phyloP scores from a whole-genome alignment of 202 grass and related monocot species.

The Bolboschoenoplectus hybrid region DNA sequence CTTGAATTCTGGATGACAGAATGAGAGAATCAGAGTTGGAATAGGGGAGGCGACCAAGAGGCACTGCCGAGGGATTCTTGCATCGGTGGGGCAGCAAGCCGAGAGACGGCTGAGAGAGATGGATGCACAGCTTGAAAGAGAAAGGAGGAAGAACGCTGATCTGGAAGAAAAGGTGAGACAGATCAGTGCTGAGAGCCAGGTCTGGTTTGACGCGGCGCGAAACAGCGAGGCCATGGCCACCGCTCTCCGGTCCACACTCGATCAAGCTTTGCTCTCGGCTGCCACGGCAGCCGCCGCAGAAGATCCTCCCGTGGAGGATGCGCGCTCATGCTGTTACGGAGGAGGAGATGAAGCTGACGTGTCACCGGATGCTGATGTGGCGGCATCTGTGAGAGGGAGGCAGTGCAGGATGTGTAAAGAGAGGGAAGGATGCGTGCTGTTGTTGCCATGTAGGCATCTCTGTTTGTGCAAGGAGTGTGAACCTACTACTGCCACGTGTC shows the following conservation, averaged over 20 bases:
- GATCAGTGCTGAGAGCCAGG: conserved; percentile 50
- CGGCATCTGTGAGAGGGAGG: neutral
- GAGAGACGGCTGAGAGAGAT: conserved; percentile 55
- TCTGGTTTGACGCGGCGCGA: conserved; percentile 53
- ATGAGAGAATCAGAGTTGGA: conserved; percentile 28
- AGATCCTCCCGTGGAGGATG: conserved; percentile 46
- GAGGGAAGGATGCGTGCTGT: conserved; percentile 55
- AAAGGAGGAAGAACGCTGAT: conserved; percentile 48
- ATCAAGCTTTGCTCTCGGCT: conserved; percentile 50
- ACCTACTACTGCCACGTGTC: conserved; percentile 46
- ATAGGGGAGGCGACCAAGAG: conserved; percentile 49
- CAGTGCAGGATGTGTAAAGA: conserved; percentile 55
- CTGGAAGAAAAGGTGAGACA: conserved; percentile 54
- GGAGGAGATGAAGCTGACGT: conserved; percentile 36
- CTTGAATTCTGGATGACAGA: neutral
- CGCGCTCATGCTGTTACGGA: conserved; percentile 51
- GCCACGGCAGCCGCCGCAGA: neutral
- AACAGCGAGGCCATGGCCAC: conserved; percentile 55
- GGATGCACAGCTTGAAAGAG: conserved; percentile 57
- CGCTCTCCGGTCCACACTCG: conserved; percentile 52
- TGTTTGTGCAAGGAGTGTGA: conserved; percentile 66
- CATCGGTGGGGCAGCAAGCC: conserved; percentile 51
- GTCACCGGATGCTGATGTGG: neutral
- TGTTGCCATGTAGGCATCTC: conserved; percentile 77
- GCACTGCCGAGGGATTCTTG: conserved; percentile 43